Conservation (phyloP, 208 protist genomes). For the Trichomonas tenax region DNA sequence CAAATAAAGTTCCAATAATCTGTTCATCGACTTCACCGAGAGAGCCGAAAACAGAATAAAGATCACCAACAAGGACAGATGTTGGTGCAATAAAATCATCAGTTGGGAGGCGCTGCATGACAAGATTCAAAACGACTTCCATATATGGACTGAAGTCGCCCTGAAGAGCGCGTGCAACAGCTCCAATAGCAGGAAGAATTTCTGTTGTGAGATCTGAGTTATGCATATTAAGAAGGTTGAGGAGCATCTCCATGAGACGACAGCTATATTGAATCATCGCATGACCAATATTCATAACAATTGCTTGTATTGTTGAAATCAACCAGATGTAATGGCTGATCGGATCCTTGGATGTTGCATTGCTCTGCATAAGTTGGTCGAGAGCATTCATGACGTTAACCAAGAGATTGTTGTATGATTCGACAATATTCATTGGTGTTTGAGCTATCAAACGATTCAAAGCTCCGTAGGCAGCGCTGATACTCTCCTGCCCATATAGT, state of each 20-base stretch:
- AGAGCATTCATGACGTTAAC: neutral
- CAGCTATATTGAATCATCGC: neutral
- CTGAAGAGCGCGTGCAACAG: neutral
- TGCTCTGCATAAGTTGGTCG: neutral
- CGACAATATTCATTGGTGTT: neutral
- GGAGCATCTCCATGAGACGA: neutral
- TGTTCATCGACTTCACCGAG: neutral
- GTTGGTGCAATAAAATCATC: neutral
- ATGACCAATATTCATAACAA: neutral
- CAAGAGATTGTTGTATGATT: neutral
- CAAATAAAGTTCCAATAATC: neutral
- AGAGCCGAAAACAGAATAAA: neutral
- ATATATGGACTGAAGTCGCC: neutral
- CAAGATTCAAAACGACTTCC: neutral
- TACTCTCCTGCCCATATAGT: neutral
- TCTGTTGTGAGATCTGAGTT: neutral
- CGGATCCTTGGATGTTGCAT: neutral
- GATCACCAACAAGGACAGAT: neutral
- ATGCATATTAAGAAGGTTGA: neutral
- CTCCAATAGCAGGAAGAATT: neutral
- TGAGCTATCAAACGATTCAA: neutral
- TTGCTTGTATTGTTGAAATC: neutral
- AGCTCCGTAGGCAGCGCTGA: neutral
- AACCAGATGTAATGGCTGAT: neutral
- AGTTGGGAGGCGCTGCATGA: neutral